phyloP scores from a whole-genome alignment of 148 eudicot genomes.

The Euryodendron excelsum region DNA sequence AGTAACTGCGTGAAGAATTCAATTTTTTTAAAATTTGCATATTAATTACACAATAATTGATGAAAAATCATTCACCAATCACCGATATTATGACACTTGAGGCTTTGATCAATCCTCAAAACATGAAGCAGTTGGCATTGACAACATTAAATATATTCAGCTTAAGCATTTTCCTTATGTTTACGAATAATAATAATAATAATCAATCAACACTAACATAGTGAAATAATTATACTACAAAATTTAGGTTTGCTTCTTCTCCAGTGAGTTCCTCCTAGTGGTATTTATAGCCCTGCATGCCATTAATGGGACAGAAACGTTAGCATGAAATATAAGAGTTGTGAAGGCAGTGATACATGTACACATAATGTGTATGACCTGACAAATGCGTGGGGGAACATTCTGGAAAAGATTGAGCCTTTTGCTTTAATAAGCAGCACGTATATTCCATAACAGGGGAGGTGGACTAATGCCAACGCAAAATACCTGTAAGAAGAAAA shows the following conservation, averaged over 20 bases:
- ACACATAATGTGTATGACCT: no score
- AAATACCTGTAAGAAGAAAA: constrained; percentile 55
- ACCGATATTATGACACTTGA: no score
- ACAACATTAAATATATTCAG: not conserved
- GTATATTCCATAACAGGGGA: constrained; percentile 73
- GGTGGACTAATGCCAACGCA: constrained; percentile 58
- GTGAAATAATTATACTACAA: not conserved
- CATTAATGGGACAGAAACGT: constrained; percentile 10
- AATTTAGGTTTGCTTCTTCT: constrained; percentile 31
- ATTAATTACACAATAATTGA: no score
- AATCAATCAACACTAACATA: not conserved
- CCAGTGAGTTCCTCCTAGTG: constrained; percentile 14
- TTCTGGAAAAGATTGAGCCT: constrained; percentile 41
- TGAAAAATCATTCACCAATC: no score
- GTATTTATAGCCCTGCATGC: constrained; percentile 26
- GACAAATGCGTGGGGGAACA: constrained; percentile 51
- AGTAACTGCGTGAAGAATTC: no score
- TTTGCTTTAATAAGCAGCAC: constrained; percentile 55
- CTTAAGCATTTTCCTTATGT: no score
- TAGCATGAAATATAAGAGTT: constrained; percentile 2
- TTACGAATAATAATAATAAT: not conserved
- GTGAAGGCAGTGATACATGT: no score
- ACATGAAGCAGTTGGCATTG: not conserved
- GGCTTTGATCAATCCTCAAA: no score
- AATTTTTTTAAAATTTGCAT: no score